These are phyloP conservation scores for Ceratocystis papillata DNA, from an alignment of 2,329 filamentous ascomycete species.

Conservation along the genomic window DNA sequence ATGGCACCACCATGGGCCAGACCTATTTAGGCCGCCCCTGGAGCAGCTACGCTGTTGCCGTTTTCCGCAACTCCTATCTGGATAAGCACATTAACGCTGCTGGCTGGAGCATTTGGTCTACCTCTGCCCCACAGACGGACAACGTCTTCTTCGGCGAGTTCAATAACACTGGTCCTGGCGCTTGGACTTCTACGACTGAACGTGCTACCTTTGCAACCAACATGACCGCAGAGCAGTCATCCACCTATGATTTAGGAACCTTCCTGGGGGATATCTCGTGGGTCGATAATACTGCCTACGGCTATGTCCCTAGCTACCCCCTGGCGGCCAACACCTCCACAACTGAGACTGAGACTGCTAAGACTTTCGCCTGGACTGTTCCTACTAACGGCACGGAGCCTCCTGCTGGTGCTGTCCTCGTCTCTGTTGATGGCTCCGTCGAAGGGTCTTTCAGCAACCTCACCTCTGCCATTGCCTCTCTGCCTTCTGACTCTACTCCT, in stretches of 20 bases:
- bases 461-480: conserved; percentile 28
- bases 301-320: conserved; percentile 32
- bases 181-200: conserved; percentile 35
- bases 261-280: conserved; percentile 36
- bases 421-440: conserved; percentile 30
- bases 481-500: conserved; percentile 26
- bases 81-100: conserved; percentile 46
- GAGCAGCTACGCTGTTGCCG: conserved; percentile 38
- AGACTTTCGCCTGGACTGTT: conserved; percentile 13
- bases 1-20: conserved; percentile 28
- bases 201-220: conserved; percentile 38
- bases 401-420: conserved; percentile 35
- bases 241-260: conserved; percentile 30
- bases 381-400: conserved; percentile 36
- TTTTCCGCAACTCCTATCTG: conserved; percentile 42
- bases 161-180: conserved; percentile 47
- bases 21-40: conserved; percentile 43
- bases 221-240: conserved; percentile 27
- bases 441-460: conserved; percentile 29
- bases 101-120: conserved; percentile 49
- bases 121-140: conserved; percentile 38
- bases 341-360: not conserved
- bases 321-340: conserved; percentile 26
- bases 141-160: conserved; percentile 50
- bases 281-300: conserved; percentile 35